Conservation (phyloP, 2,329 filamentous ascomycete genomes). For the Aspergillus versicolor region DNA sequence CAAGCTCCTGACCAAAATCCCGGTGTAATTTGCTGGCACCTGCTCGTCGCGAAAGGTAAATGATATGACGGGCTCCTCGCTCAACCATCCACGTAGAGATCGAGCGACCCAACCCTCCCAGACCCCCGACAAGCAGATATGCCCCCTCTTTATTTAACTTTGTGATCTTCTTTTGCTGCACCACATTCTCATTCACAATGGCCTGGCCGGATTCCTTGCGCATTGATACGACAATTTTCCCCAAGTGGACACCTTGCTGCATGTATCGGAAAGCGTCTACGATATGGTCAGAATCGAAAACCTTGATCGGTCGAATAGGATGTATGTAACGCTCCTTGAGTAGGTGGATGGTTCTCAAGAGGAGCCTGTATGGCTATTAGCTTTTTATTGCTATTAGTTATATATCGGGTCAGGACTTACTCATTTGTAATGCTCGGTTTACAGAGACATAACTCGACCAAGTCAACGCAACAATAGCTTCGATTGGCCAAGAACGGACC, state of each 20-base stretch:
- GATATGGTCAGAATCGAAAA: not conserved
- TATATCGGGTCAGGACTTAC: too few relatives aligned
- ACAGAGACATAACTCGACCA: too few relatives aligned
- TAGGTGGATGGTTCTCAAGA: too few relatives aligned
- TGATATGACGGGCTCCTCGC: conserved; percentile 17
- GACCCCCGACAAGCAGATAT: conserved; percentile 18
- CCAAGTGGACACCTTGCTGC: not conserved
- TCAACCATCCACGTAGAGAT: conserved; percentile 17
- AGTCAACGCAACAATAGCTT: not conserved
- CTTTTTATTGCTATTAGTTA: too few relatives aligned
- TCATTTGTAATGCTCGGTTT: too few relatives aligned
- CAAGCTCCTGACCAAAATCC: conserved; percentile 5
- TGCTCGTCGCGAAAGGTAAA: conserved; percentile 13
- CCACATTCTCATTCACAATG: too few relatives aligned
- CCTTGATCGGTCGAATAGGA: not conserved
- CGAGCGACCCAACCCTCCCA: conserved; percentile 18
- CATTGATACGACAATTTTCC: too few relatives aligned
- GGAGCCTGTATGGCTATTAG: too few relatives aligned
- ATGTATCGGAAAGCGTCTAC: not conserved
- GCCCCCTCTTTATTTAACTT: not conserved
- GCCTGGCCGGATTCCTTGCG: too few relatives aligned
- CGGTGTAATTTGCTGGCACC: conserved; percentile 11
- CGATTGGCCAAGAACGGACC: not conserved
- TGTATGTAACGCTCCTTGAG: too few relatives aligned
- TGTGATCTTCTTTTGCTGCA: not conserved